Conservation (phyloP, 805 yeast species). For the Ogataea polymorpha region DNA sequence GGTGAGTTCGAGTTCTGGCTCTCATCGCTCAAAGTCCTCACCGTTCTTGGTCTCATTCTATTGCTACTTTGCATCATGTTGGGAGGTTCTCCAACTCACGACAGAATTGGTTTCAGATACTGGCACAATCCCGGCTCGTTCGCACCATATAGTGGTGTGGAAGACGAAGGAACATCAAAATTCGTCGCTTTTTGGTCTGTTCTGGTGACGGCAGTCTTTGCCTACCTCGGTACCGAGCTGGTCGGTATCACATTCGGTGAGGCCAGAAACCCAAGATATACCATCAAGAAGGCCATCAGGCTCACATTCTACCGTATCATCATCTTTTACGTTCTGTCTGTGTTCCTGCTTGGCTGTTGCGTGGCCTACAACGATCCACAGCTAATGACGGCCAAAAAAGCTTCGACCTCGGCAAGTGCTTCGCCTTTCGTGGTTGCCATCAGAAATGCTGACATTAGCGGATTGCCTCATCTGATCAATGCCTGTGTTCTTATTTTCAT, state of each 20-base stretch:
- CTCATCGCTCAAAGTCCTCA: conserved; percentile 59
- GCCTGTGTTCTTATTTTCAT: conserved; percentile 75
- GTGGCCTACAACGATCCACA: conserved; percentile 49
- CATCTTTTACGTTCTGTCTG: conserved; percentile 50
- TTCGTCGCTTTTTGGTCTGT: conserved; percentile 53
- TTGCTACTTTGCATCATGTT: conserved; percentile 60
- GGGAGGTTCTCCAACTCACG: conserved; percentile 78
- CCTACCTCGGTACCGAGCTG: conserved; percentile 50
- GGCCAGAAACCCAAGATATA: conserved; percentile 45
- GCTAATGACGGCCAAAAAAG: conserved; percentile 42
- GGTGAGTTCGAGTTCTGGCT: conserved; percentile 56
- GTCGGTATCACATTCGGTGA: conserved; percentile 50
- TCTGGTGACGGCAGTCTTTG: conserved; percentile 50
- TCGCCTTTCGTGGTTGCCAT: conserved; percentile 87
- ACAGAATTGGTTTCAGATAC: conserved; percentile 47
- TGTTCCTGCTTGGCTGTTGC: conserved; percentile 54
- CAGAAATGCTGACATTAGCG: conserved; percentile 58
- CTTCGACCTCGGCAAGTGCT: conserved; percentile 60
- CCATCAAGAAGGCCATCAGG: conserved; percentile 50
- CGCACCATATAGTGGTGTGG: conserved; percentile 42
- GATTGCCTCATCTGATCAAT: conserved; percentile 71
- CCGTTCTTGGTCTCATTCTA: conserved; percentile 64
- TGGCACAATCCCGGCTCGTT: conserved; percentile 45
- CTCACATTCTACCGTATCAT: conserved; percentile 54
- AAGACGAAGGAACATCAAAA: conserved; percentile 40